phyloP scores from a whole-genome alignment of 352 stramenopile genomes.

The Phytopythium boreale region DNA sequence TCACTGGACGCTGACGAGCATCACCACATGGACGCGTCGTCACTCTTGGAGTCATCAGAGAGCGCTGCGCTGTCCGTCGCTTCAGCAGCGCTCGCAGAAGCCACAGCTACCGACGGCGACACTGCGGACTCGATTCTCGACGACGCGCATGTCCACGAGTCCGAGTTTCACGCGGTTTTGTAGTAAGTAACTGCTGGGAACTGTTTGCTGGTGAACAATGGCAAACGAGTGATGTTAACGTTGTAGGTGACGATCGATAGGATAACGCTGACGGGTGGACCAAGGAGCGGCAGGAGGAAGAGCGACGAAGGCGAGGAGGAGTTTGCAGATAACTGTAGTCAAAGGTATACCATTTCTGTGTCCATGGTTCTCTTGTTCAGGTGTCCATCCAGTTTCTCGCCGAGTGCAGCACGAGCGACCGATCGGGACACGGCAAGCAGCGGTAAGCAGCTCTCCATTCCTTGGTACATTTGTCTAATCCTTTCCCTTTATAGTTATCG shows the following conservation, averaged over 20 bases:
- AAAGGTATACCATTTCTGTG: neutral
- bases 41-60: conserved; percentile 33
- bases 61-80: conserved; percentile 30
- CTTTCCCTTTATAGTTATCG: neutral
- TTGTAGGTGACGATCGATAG: neutral
- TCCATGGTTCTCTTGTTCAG: neutral
- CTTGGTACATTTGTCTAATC: neutral
- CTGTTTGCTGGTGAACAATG: neutral
- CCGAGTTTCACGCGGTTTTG: conserved; percentile 35
- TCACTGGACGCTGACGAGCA: conserved; percentile 25
- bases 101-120: conserved; percentile 12
- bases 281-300: neutral
- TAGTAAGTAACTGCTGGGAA: conserved; percentile 9
- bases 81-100: conserved; percentile 34
- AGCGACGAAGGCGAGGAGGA: neutral
- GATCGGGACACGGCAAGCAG: neutral
- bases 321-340: conserved; percentile 7
- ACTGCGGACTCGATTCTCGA: conserved; percentile 25
- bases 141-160: conserved; percentile 12
- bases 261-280: neutral
- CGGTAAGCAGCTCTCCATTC: neutral
- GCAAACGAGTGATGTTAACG: neutral
- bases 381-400: neutral
- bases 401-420: neutral
- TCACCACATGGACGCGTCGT: conserved; percentile 33